These are phyloP conservation scores for Epichloe glyceriae DNA, from an alignment of 2,329 filamentous ascomycete genomes.

Conservation along the genomic window DNA sequence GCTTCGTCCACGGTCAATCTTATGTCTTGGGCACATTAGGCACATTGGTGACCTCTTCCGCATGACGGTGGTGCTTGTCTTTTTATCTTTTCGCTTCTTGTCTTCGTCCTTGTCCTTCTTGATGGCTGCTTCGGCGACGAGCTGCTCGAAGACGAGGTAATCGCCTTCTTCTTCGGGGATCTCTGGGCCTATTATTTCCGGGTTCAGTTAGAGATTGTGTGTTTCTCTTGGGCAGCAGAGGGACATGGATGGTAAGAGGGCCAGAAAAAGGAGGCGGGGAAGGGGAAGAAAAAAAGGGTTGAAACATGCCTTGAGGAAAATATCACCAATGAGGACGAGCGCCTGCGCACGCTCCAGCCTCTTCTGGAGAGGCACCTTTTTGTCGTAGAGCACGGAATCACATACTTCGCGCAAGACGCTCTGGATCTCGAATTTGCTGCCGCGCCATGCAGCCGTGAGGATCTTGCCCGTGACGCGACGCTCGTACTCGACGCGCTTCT, in stretches of 20 bases:
- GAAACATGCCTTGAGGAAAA: constrained; percentile 65
- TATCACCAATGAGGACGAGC: constrained; percentile 74
- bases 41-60: constrained; percentile 15
- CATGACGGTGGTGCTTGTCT: constrained; percentile 26
- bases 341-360: constrained; percentile 83
- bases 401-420: constrained; percentile 90
- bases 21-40: constrained; percentile 13
- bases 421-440: constrained; percentile 96
- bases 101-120: constrained; percentile 87
- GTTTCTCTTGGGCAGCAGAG: too few relatives aligned
- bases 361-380: constrained; percentile 71
- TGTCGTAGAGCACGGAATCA: constrained; percentile 69
- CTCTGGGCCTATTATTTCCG: constrained; percentile 54
- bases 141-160: constrained; percentile 96
- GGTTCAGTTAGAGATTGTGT: too few relatives aligned
- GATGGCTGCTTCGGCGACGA: constrained; percentile 88
- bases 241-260: too few relatives aligned
- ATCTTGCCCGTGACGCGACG: constrained; percentile 95
- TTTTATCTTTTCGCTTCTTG: constrained; percentile 44
- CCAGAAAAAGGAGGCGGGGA: neutral
- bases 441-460: constrained; percentile 87
- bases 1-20: neutral
- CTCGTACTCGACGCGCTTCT: constrained; percentile 92
- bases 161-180: constrained; percentile 92
- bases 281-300: neutral